Percentiles rank a stretch among this genome's conserved stretches.
Conservation (phyloP, 768 basidiomycete species). For the Pisolithus microcarpus region DNA sequence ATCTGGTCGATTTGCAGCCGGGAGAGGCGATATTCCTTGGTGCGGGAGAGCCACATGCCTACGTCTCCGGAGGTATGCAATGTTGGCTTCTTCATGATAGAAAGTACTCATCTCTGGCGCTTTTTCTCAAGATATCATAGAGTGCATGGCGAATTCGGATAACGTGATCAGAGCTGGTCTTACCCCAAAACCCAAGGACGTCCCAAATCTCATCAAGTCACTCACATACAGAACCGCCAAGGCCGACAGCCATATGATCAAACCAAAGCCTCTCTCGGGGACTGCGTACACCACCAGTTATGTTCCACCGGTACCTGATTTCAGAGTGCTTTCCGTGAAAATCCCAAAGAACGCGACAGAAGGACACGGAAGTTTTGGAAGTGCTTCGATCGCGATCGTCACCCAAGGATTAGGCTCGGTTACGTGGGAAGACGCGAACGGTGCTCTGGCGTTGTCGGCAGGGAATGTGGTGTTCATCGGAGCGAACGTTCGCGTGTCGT, state of each 20-base stretch:
- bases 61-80: conserved; percentile 78
- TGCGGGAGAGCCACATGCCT: conserved; percentile 96
- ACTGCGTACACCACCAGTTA: conserved; percentile 50
- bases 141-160: conserved; percentile 98
- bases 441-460: conserved; percentile 36
- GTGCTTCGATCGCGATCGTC: conserved; percentile 80
- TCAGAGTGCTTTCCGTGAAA: conserved; percentile 69
- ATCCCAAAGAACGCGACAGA: conserved; percentile 42
- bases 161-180: conserved; percentile 98
- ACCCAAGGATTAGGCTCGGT: conserved; percentile 61
- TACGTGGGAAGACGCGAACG: conserved; percentile 36
- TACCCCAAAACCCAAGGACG: conserved; percentile 93
- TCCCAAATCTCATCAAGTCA: conserved; percentile 79
- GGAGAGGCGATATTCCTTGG: conserved; percentile 94
- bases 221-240: conserved; percentile 78
- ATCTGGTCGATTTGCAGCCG: conserved; percentile 68
- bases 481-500: conserved; percentile 52
- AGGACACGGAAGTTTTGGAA: conserved; percentile 56
- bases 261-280: conserved; percentile 44
- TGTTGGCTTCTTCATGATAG: not conserved
- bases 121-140: conserved; percentile 73
- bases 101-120: conserved; percentile 1
- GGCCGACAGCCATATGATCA: conserved; percentile 62
- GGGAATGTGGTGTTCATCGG: conserved; percentile 84
- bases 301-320: conserved; percentile 90